Conservation (phyloP, 2,329 filamentous ascomycete species). For the Phialemoniopsis sp. region DNA sequence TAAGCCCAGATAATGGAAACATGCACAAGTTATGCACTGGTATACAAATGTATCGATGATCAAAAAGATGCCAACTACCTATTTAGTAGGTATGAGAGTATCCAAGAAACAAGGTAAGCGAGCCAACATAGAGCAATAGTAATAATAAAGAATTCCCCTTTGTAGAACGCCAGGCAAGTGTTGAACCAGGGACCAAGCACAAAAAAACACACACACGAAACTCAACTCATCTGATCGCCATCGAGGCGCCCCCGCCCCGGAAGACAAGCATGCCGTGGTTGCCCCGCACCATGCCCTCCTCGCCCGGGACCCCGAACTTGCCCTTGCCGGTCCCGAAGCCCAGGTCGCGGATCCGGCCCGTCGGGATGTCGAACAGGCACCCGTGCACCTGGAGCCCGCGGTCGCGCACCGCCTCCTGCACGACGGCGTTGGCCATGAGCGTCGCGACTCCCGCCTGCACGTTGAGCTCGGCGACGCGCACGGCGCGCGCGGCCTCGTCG, state of each 20-base stretch:
- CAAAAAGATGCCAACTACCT: no score
- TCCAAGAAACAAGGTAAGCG: no score
- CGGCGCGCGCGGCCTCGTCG: slow-evolving; percentile 48
- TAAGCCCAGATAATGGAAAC: no score
- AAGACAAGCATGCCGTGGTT: slow-evolving; percentile 49
- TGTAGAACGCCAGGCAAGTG: no score
- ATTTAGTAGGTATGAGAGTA: no score
- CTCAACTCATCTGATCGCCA: slow-evolving; percentile 21
- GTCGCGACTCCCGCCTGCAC: slow-evolving; percentile 65
- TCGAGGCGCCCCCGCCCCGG: slow-evolving; percentile 29
- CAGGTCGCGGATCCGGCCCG: slow-evolving; percentile 44
- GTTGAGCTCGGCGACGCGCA: slow-evolving; percentile 72
- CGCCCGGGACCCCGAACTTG: slow-evolving; percentile 7
- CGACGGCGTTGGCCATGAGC: slow-evolving; percentile 62
- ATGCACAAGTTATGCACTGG: no score
- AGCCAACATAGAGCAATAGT: no score
- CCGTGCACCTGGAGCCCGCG: slow-evolving; percentile 73
- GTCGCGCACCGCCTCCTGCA: slow-evolving; percentile 67
- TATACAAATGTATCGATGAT: no score
- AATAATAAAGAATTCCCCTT: no score
- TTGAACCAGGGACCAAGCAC: no score
- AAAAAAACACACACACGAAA: no score
- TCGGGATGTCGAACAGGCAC: slow-evolving; percentile 63
- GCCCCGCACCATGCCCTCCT: slow-evolving; percentile 32
- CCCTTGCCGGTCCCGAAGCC: slow-evolving; percentile 33